Conservation (phyloP, 23 red algal species). For the Agarophyton chilense region DNA sequence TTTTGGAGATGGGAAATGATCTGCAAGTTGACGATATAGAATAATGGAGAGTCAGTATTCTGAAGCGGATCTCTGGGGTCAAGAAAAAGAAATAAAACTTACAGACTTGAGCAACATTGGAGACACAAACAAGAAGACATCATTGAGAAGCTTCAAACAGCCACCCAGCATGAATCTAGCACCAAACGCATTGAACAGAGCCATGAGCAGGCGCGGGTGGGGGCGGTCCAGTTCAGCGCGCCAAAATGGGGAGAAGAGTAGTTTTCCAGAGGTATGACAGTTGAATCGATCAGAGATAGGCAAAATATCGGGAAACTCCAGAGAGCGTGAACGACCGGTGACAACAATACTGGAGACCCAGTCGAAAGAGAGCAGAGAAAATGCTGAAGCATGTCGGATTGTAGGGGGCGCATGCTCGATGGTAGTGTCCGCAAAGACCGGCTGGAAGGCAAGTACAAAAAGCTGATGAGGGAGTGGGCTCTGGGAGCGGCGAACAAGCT, state of each 20-base stretch:
- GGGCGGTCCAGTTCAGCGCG: not conserved
- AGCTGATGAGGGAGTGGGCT: not conserved
- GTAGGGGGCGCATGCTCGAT: constrained; percentile 33
- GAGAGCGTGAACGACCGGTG: constrained; percentile 46
- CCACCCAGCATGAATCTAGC: constrained; percentile 45
- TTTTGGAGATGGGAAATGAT: constrained; percentile 71
- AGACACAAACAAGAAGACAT: constrained; percentile 64
- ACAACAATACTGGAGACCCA: constrained; percentile 50
- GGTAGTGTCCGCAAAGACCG: not conserved
- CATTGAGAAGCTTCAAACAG: constrained; percentile 71
- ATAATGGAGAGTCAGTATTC: not conserved
- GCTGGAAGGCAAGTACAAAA: not conserved
- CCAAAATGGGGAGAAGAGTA: constrained; percentile 19
- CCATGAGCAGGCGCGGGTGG: constrained; percentile 22
- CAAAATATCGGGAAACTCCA: constrained; percentile 36
- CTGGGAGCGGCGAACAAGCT: not conserved
- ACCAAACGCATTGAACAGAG: constrained; percentile 71
- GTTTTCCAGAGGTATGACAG: not conserved
- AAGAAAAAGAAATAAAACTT: not conserved
- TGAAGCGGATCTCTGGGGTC: not conserved
- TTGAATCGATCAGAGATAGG: constrained; percentile 43
- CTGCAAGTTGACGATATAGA: not conserved
- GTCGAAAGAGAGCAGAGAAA: constrained; percentile 53
- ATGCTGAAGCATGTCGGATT: constrained; percentile 8
- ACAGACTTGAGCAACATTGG: constrained; percentile 71